Evolutionary conservation across 176 grass and related monocot genomes (phyloP), one percentile per base, ranked within the genome.

Genomic region (Otatea glauca): DNA sequence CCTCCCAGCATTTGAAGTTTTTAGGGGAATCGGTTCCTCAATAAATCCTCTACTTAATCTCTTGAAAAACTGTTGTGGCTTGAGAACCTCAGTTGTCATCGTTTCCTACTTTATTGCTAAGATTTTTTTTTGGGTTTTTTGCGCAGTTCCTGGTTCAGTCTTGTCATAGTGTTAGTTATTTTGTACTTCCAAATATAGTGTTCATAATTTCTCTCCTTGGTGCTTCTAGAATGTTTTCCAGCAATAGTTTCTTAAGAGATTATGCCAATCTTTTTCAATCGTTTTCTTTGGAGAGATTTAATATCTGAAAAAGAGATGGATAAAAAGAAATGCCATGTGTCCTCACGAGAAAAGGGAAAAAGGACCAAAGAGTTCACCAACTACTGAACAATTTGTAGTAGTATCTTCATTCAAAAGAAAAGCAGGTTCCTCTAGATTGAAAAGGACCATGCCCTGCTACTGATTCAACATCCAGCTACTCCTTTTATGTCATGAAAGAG

Each of bases 211-310:
- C 32, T 58, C 74, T 41, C 7, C 34, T 76, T 14, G 50, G 17
- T 76, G 34, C 72, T 75, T 75, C 18, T 75, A 75, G 48, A 39
- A 21, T 75, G 72, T 56, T 58, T 75, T 12, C n/a, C 4, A 56
- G 9, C 34, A 41, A 59, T 41, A 23, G 4, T 41, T 76, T 74
- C 27, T 35, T 21, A 74, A 54, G 27, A 74, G 20, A 10, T 13
- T 41, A 75, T 39, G 74, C 18, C 32, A 59, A 59, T 76, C 50
- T 76, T 20, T 48, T 55, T 41, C 32, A 41, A 56, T 23, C 34
- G 5, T 76, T 76, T 75, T 55, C 32, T 41, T 24, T 41, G 5
- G 34, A 41, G 49, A 59, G 2, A 17, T 76, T 41, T 23, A 39
- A 16, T 76, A 59, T 24, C 73, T 58, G 12, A 20, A 58, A 76